Conservation (phyloP, 169 alveolate genomes). For the Plasmodium malariae region DNA sequence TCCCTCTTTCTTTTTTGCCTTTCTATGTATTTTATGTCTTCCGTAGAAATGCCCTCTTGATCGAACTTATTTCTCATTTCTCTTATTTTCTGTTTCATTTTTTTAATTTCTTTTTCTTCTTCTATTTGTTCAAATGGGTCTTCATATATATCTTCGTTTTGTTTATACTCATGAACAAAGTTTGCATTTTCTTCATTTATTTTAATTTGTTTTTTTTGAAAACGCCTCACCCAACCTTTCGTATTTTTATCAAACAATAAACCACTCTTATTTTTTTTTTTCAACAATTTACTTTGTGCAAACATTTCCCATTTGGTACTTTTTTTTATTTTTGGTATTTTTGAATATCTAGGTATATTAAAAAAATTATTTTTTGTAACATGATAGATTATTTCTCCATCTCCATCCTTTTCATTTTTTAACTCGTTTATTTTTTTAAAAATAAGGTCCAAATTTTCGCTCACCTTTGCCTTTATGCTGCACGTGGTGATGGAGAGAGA, state of each 20-base stretch:
- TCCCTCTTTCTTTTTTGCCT: conserved; percentile 49
- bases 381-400: conserved; percentile 4
- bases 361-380: conserved; percentile 24
- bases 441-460: conserved; percentile 15
- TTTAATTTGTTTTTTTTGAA: conserved; percentile 56
- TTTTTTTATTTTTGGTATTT: conserved; percentile 41
- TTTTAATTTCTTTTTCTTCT: conserved; percentile 61
- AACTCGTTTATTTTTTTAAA: conserved; percentile 18
- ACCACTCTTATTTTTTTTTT: conserved; percentile 42
- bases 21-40: conserved; percentile 42
- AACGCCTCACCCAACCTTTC: conserved; percentile 62
- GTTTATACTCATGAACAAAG: conserved; percentile 54
- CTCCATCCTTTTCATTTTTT: conserved; percentile 11
- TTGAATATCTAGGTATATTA: conserved; percentile 49
- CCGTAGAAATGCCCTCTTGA: conserved; percentile 40
- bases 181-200: conserved; percentile 30
- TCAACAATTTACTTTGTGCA: conserved; percentile 27
- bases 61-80: conserved; percentile 59
- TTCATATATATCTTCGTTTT: conserved; percentile 34
- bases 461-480: conserved; percentile 28
- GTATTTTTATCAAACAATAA: conserved; percentile 24
- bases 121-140: conserved; percentile 51
- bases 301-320: conserved; percentile 44
- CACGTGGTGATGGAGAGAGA: too few species aligned
- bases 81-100: conserved; percentile 61